Conservation (phyloP, 108 stramenopile species). For the Mediolabrus comicus region DNA sequence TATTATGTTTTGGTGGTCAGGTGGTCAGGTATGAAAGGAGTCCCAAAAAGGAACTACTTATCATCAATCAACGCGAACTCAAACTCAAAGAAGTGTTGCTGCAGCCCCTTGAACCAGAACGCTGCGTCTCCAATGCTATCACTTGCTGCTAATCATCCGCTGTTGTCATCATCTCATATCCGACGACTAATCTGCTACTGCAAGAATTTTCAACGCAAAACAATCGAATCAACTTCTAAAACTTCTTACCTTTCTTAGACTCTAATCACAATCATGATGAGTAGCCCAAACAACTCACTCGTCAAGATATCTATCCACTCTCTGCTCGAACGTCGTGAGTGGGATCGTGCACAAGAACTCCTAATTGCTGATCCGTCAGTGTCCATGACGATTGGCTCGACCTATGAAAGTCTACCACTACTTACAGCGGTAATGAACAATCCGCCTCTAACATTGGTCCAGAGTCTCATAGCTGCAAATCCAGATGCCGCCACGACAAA, state of each 20-base stretch:
- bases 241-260: no score
- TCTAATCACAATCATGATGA: background rate
- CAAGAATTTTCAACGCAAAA: no score
- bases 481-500: conserved; percentile 39
- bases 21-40: no score
- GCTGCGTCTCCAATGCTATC: no score
- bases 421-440: conserved; percentile 47
- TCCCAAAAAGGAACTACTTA: no score
- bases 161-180: no score
- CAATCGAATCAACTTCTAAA: background rate
- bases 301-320: conserved; percentile 33
- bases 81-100: no score
- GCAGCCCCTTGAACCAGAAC: no score
- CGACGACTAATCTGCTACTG: no score
- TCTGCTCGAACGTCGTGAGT: conserved; percentile 36
- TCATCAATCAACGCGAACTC: no score
- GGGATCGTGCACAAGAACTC: conserved; percentile 40
- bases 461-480: conserved; percentile 46
- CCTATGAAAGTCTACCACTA: conserved; percentile 39
- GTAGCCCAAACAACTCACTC: conserved; percentile 12
- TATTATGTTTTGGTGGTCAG: no score
- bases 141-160: no score
- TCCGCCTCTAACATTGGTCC: conserved; percentile 40
- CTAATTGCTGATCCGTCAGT: conserved; percentile 35
- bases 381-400: conserved; percentile 25